Base-by-base conservation (phyloP, 1,284 basidiomycete genomes). In the Vanrija humicola region DNA sequence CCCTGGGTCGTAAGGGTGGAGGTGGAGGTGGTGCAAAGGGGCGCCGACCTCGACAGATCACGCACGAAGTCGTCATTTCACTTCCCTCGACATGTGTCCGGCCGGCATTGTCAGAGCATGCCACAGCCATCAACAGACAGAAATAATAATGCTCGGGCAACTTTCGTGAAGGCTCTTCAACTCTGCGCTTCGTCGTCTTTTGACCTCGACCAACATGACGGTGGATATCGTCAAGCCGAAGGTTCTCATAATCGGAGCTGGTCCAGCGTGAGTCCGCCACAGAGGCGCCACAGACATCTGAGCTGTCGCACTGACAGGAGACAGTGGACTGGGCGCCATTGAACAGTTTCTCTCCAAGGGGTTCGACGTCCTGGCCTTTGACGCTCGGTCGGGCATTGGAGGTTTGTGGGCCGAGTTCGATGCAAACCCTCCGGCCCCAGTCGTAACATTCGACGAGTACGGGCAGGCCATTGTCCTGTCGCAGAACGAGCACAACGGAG, bases 381-480 rank as follows among this genome's bases (percentile, higher is more conserved):
- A 56, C 19, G 55, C 55, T 29, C 38, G 55, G 23, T 25, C 39
- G 18, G 21, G 46, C 10, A 42, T 56, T 21, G 55, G 55, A 25
- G 55, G 55, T 8, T 19, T 56, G 16, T 56, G 55, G 55, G 52
- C 25, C 18, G 55, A 56, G 21, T 56, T 46, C 38, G 55, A 56
- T 21, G 50, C 55, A 9, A 52, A 48, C 25, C 55, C 50, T 3
- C 38, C 46, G n/a, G 43, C 39, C 16, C 48, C 50, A 25, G 45
- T 25, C 3, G 26, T 56, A 18, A 43, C 55, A 12, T 56, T 56
- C 50, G 55, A 56, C 25, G 16, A 48, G 21, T n/a, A 52, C 18
- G 55, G 55, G 2, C 55, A 56, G 23, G 50, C 55, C 9, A 43
- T 56, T 8, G 55, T 50, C 3, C 23, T 56, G 23, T 48, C 44